Conservation (phyloP, 2,329 filamentous ascomycete genomes). For the Tolypocladium tropicale region DNA sequence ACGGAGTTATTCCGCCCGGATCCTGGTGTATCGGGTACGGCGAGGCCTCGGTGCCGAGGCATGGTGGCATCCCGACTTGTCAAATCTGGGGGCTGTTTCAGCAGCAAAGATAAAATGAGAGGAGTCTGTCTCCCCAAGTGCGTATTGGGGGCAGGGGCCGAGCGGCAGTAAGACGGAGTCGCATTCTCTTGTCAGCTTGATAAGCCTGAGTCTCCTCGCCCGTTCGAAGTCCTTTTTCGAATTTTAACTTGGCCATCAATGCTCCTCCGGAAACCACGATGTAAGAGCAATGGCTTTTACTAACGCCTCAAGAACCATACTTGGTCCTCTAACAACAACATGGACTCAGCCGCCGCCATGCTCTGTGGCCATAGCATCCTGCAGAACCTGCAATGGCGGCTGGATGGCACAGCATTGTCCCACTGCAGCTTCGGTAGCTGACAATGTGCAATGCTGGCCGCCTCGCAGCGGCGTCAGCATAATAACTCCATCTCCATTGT, state of each 20-base stretch:
- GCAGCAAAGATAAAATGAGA: no score
- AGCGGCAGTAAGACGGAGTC: no score
- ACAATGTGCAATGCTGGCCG: not conserved
- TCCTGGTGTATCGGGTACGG: no score
- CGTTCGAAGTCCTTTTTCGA: not conserved
- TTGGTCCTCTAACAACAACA: not conserved
- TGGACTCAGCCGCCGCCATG: not conserved
- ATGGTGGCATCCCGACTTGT: no score
- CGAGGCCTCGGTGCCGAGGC: no score
- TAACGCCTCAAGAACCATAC: not conserved
- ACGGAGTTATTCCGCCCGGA: no score
- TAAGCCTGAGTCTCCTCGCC: no score
- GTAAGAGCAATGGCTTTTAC: not conserved
- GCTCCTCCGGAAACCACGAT: not conserved
- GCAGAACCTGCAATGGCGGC: not conserved
- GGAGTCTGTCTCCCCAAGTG: no score
- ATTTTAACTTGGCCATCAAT: no score
- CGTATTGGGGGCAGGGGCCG: no score
- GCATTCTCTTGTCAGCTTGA: no score
- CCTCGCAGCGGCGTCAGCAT: not conserved
- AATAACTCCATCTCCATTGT: not conserved
- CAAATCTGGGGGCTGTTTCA: no score
- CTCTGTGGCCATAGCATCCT: not conserved
- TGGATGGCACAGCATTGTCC: not conserved
- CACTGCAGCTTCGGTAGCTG: not conserved